Evolutionary conservation across 2,329 filamentous ascomycete species (phyloP), one percentile per base, ranked within the genome.

Genomic region (Podosphaera aphanis): DNA sequence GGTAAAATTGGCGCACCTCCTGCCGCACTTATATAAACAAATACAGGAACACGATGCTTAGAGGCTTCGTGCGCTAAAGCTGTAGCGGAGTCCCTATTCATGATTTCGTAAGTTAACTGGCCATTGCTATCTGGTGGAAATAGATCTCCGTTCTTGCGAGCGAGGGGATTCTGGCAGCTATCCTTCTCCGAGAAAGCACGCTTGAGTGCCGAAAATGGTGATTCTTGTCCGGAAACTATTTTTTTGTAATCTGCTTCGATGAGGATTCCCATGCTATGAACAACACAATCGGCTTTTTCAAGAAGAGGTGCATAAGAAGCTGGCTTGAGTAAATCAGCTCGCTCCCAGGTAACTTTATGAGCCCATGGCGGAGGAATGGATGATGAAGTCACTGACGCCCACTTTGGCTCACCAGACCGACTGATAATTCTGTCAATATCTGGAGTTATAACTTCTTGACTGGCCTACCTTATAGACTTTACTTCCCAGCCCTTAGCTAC

Each of bases 201-300:
- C 50, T 74, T 73, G 13, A 98, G 66, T 1, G 84, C 88, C 5
- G 74, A 63, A 45, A 93, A 63, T n/a, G 84, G 76, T 0, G 82
- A 84, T 56, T 93, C 86, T 49, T 73, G 76, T 44, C 90, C 90
- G 18, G 76, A 79, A 21, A 98, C 60, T 15, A 93, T 79, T 53
- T 81, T 82, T 64, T 98, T 98, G 73, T 98, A 98, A 66, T 98
- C 90, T 43, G 86, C 85, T 66, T 98, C 90, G 8, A 98, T 73
- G 16, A 98, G 70, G 55, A 98, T 94, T 8, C 90, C 90, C 79
- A 95, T 86, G 57, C 73, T 84, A 68, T 98, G 90, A 41, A 98
- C 79, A 21, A 95, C 86, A 47, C 77, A 86, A 60, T 84, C 75
- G 49, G 85, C 83, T 47, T 73, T 74, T 53, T 74, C 71, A 50